These are phyloP conservation scores for Przewalskia tangutica DNA, from an alignment of 257 asterid genomes.

Conservation along the genomic window DNA sequence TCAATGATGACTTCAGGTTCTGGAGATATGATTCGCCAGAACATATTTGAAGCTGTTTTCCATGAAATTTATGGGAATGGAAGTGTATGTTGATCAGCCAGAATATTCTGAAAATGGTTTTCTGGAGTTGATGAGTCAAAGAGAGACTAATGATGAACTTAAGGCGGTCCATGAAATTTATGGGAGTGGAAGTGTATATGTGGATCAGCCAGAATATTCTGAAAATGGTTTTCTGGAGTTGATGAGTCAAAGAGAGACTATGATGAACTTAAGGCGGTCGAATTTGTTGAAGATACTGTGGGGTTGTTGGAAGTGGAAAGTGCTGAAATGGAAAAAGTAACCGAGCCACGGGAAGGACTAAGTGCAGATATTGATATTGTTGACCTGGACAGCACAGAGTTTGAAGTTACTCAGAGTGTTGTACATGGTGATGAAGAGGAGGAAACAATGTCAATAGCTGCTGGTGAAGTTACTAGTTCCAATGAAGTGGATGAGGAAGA, in stretches of 20 bases:
- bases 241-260: conserved; percentile 12
- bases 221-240: conserved; percentile 8
- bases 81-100: neutral
- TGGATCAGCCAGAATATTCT: neutral
- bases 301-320: neutral
- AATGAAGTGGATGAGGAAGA: conserved; percentile 4
- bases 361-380: conserved; percentile 8
- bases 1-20: neutral
- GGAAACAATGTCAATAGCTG: conserved; percentile 4
- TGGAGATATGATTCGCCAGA: conserved; percentile 16
- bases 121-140: conserved; percentile 10
- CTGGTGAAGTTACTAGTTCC: conserved; percentile 13
- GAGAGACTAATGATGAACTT: conserved; percentile 1
- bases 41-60: conserved; percentile 20
- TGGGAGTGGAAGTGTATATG: conserved; percentile 5
- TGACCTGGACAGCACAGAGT: neutral
- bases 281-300: conserved; percentile 4
- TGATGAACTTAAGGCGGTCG: conserved; percentile 12
- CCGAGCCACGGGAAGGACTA: neutral
- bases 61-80: conserved; percentile 4
- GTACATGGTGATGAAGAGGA: conserved; percentile 9
- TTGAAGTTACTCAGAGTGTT: conserved; percentile 4
- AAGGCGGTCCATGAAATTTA: neutral
- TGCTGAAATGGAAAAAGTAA: neutral
- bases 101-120: conserved; percentile 4